Evolutionary conservation across 352 stramenopile species (phyloP).

Genomic region (Globisporangium carolinianum): DNA sequence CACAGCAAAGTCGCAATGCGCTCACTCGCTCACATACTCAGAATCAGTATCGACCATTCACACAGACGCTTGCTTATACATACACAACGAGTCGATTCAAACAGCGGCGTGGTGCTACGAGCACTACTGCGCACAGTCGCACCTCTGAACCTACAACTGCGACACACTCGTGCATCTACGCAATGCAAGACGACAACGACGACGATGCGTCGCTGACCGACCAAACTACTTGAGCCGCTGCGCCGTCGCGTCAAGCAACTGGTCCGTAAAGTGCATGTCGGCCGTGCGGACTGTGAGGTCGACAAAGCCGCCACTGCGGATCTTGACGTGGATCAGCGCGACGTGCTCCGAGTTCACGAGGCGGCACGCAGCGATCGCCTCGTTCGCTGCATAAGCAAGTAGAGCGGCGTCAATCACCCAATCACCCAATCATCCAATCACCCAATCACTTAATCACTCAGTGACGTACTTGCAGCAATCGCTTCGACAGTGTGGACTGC

Average conservation of each 20-base stretch:
- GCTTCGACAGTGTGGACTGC: constrained; percentile 80
- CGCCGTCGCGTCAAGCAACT: constrained; percentile 54
- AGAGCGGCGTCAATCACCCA: no score
- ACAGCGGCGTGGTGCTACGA: no score
- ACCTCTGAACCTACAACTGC: no score
- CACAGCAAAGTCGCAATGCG: background rate
- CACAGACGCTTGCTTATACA: no score
- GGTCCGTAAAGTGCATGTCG: constrained; percentile 77
- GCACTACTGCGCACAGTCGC: no score
- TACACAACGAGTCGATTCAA: no score
- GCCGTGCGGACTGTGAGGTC: constrained; percentile 82
- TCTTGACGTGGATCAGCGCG: constrained; percentile 81
- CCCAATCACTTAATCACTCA: background rate
- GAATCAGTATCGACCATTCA: background rate
- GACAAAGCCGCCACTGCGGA: constrained; percentile 75
- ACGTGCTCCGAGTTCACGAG: constrained; percentile 79
- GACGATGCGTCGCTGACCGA: no score
- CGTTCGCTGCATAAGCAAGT: constrained; percentile 43
- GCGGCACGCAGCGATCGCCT: constrained; percentile 78
- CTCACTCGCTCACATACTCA: background rate
- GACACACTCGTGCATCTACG: no score
- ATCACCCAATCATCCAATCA: background rate
- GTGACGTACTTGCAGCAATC: constrained; percentile 74
- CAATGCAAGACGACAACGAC: no score
- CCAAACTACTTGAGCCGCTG: constrained; percentile 50